These are phyloP conservation scores for Nicotiana paniculata DNA, from an alignment of 257 asterid species.

Conservation along the genomic window DNA sequence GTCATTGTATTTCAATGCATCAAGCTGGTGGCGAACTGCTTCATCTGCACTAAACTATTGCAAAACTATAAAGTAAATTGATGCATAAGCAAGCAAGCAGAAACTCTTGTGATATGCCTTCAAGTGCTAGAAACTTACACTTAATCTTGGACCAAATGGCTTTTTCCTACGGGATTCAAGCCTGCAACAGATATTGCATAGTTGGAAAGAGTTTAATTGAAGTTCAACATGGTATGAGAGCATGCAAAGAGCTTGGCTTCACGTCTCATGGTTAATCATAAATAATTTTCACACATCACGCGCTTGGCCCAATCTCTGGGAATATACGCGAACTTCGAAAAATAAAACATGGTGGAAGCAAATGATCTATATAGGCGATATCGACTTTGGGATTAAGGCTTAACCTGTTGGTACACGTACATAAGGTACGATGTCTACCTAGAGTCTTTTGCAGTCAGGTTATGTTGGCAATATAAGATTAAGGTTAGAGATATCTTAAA, in stretches of 20 bases:
- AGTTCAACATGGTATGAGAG: background rate
- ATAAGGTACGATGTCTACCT: background rate
- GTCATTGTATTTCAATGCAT: constrained; percentile 90
- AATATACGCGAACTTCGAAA: background rate
- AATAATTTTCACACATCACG: background rate
- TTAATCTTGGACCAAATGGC: constrained; percentile 84
- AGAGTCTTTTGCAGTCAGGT: background rate
- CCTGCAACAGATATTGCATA: constrained; percentile 38
- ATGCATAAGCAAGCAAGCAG: constrained; percentile 6
- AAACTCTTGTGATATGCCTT: background rate
- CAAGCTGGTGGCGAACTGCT: constrained; percentile 80
- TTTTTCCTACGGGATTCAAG: constrained; percentile 69
- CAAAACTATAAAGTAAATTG: constrained; percentile 10
- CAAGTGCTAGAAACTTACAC: constrained; percentile 37
- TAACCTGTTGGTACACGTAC: background rate
- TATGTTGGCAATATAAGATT: too few relatives aligned
- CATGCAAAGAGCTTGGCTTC: background rate
- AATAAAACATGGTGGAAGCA: background rate
- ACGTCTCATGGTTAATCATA: background rate
- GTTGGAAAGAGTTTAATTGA: background rate
- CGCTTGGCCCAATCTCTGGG: background rate
- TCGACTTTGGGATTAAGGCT: background rate
- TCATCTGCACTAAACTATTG: constrained; percentile 82
- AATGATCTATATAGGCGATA: background rate
- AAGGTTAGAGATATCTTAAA: too few relatives aligned